These are phyloP conservation scores for Aspergillus pseudoglaucus DNA, from an alignment of 2,329 filamentous ascomycete genomes.

Conservation along the genomic window DNA sequence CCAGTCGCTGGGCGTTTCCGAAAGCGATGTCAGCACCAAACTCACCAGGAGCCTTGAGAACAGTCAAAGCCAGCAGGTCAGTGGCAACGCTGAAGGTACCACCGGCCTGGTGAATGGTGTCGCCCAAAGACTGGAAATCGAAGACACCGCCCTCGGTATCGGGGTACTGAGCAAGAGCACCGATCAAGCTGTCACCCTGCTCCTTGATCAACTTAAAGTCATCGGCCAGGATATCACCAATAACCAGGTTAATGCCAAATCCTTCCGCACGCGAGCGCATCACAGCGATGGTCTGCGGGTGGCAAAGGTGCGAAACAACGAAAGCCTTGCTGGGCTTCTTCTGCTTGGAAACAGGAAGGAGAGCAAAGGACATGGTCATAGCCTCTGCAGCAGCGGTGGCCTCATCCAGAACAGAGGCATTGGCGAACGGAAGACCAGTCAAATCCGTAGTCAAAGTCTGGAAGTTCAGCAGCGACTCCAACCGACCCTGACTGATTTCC, in stretches of 20 bases:
- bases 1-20: slow-evolving; percentile 83
- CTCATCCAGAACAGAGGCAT: slow-evolving; percentile 87
- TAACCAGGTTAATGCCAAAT: slow-evolving; percentile 76
- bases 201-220: slow-evolving; percentile 61
- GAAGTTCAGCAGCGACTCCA: slow-evolving; percentile 91
- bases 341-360: slow-evolving; percentile 62
- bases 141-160: slow-evolving; percentile 76
- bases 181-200: slow-evolving; percentile 73
- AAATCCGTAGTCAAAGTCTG: slow-evolving; percentile 88
- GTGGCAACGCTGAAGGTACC: slow-evolving; percentile 82
- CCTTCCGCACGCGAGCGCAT: slow-evolving; percentile 79
- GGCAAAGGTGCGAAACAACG: slow-evolving; percentile 73
- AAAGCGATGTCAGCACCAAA: slow-evolving; percentile 95
- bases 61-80: slow-evolving; percentile 77
- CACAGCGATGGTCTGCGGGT: slow-evolving; percentile 80
- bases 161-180: slow-evolving; percentile 91
- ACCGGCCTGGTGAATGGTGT: slow-evolving; percentile 68
- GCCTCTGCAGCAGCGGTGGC: slow-evolving; percentile 89
- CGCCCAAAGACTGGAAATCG: slow-evolving; percentile 67
- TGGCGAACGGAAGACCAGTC: slow-evolving; percentile 78
- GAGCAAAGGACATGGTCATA: slow-evolving; percentile 85
- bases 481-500: slow-evolving; percentile 89
- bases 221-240: slow-evolving; percentile 64
- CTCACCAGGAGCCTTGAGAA: slow-evolving; percentile 83
- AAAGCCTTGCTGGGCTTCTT: slow-evolving; percentile 73